These are phyloP conservation scores for Neopestalotiopsis sp. DNA, from an alignment of 2,329 filamentous ascomycete species.

Conservation along the genomic window DNA sequence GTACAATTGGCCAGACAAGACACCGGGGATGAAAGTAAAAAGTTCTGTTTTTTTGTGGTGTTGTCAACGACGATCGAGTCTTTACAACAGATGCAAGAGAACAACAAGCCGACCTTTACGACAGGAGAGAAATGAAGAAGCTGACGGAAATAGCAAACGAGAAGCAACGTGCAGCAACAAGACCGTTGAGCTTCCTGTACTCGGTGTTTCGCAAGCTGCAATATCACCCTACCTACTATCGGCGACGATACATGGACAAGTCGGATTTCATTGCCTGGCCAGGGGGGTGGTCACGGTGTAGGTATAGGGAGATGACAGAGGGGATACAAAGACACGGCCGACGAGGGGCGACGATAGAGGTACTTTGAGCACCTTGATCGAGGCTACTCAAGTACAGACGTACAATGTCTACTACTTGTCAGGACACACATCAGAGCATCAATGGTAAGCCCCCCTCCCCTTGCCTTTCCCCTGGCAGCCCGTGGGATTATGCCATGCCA, in stretches of 20 bases:
- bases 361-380: background rate
- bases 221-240: conserved; percentile 14
- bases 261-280: background rate
- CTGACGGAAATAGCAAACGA: background rate
- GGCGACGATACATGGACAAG: background rate
- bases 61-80: background rate
- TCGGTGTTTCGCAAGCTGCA: conserved; percentile 15
- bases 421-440: background rate
- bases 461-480: background rate
- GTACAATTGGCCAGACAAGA: background rate
- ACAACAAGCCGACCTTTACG: background rate
- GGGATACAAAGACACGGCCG: background rate
- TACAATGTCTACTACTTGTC: background rate
- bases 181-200: conserved; percentile 4
- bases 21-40: background rate
- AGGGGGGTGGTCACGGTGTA: conserved; percentile 8
- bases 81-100: background rate
- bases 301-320: background rate
- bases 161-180: background rate
- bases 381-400: background rate
- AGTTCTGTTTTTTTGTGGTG: background rate
- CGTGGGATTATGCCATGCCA: conserved; percentile 5
- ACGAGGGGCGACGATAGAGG: background rate
- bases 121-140: background rate
- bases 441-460: background rate